phyloP scores from a whole-genome alignment of 2,329 filamentous ascomycete species.

The Gnomoniopsis smithogilvyi region DNA sequence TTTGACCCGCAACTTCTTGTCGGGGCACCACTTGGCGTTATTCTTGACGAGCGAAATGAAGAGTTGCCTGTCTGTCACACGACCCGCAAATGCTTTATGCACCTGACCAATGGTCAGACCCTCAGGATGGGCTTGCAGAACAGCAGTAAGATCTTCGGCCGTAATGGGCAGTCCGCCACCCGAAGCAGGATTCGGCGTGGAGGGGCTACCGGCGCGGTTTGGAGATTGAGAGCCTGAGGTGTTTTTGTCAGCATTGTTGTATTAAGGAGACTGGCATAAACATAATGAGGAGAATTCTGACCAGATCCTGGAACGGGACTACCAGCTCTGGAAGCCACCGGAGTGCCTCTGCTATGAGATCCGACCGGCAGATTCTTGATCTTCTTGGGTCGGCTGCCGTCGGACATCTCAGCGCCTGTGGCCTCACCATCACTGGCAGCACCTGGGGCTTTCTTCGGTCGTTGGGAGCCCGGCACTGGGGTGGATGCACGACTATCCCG shows the following conservation, averaged over 20 bases:
- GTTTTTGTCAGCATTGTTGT: background rate
- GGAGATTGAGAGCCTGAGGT: constrained; percentile 15
- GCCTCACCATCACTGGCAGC: constrained; percentile 71
- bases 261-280: background rate
- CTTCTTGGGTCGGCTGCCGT: constrained; percentile 50
- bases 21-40: constrained; percentile 48
- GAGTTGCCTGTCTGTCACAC: constrained; percentile 47
- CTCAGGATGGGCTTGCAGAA: constrained; percentile 44
- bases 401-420: constrained; percentile 66
- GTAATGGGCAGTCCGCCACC: constrained; percentile 33
- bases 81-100: constrained; percentile 51
- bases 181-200: constrained; percentile 7
- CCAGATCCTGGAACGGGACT: constrained; percentile 49
- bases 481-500: constrained; percentile 54
- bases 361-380: constrained; percentile 44
- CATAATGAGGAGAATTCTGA: constrained; percentile 25
- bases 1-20: constrained; percentile 47
- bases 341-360: constrained; percentile 45
- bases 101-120: constrained; percentile 55
- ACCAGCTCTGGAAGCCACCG: constrained; percentile 57
- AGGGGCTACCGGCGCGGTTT: constrained; percentile 6
- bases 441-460: constrained; percentile 45
- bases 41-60: constrained; percentile 60
- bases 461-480: constrained; percentile 46
- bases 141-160: constrained; percentile 51